A percentile compares a stretch with the other conserved stretches of the same genome.
These are phyloP conservation scores for Tolypocladium amazonense DNA, from an alignment of 2,329 filamentous ascomycete genomes.

Conservation along the genomic window DNA sequence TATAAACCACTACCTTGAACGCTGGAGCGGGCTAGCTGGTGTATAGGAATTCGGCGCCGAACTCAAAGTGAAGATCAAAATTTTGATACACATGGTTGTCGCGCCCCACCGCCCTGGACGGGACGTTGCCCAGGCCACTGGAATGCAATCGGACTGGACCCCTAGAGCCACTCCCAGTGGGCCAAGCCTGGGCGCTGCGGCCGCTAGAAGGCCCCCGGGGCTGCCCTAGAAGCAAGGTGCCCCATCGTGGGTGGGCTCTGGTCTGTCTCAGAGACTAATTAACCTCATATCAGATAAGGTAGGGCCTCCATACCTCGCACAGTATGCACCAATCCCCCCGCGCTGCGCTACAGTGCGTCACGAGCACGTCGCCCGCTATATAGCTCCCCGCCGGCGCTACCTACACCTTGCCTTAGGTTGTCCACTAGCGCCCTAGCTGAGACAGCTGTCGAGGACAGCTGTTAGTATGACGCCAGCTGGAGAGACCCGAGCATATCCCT, in stretches of 20 bases:
- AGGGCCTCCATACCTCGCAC: too few relatives aligned
- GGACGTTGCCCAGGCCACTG: not conserved
- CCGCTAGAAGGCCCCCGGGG: not conserved
- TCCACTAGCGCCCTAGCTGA: not conserved
- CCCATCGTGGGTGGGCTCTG: not conserved
- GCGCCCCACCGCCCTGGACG: conserved; percentile 6
- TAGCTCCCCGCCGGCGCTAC: too few relatives aligned
- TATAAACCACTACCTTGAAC: too few relatives aligned
- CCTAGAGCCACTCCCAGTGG: not conserved
- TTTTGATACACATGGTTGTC: not conserved
- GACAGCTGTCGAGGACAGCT: not conserved
- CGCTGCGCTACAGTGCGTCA: too few relatives aligned
- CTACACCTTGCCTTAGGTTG: too few relatives aligned
- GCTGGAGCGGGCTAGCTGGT: not conserved
- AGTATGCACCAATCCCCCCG: too few relatives aligned
- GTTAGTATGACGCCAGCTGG: not conserved
- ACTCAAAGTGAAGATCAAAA: not conserved
- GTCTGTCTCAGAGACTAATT: too few relatives aligned
- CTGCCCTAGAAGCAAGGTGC: not conserved
- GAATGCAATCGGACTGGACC: not conserved
- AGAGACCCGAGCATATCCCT: not conserved
- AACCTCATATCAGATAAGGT: too few relatives aligned
- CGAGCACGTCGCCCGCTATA: too few relatives aligned
- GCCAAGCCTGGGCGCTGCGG: not conserved
- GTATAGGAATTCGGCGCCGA: not conserved